A percentile compares a stretch with the other conserved stretches of the same genome.
Conservation (phyloP, 495 filamentous ascomycete species). For the Lasiosphaeria hispida region DNA sequence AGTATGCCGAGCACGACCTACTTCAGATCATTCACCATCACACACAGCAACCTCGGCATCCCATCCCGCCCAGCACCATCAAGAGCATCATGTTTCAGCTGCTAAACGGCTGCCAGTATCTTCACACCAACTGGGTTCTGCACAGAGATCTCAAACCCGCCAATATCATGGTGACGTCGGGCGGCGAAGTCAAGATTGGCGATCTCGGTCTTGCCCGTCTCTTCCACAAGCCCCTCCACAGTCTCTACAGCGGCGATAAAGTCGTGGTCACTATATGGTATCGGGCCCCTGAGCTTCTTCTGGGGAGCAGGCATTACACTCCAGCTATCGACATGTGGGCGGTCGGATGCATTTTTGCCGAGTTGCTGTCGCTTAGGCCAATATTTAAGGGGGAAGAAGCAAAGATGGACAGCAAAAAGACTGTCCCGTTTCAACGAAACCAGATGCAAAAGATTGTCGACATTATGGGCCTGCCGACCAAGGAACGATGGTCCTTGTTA, state of each 20-base stretch:
- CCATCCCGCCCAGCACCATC: constrained; percentile 84
- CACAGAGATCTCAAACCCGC: constrained; percentile 96
- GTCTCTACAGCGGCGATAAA: constrained; percentile 91
- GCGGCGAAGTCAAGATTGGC: constrained; percentile 87
- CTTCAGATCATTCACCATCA: constrained; percentile 99
- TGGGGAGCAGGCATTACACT: constrained; percentile 90
- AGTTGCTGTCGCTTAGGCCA: constrained; percentile 82
- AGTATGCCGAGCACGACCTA: constrained; percentile 96
- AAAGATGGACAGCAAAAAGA: constrained; percentile 97
- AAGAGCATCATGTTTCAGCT: constrained; percentile 94
- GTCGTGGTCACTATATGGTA: constrained; percentile 99
- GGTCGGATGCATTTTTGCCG: constrained; percentile 96
- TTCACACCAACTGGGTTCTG: constrained; percentile 96
- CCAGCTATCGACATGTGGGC: constrained; percentile 97
- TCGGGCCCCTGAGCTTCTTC: constrained; percentile 87
- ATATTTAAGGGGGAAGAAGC: constrained; percentile 99
- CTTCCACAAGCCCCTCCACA: constrained; percentile 90
- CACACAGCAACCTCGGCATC: constrained; percentile 78
- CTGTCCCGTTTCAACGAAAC: constrained; percentile 93
- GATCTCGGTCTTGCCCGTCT: constrained; percentile 89
- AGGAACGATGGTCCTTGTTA: constrained; percentile 84
- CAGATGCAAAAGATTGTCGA: constrained; percentile 99
- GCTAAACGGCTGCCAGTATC: constrained; percentile 87
- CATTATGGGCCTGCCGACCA: constrained; percentile 84
- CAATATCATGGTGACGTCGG: constrained; percentile 96